Base-by-base conservation (phyloP, 768 basidiomycete species). In the Suillus subaureus region DNA sequence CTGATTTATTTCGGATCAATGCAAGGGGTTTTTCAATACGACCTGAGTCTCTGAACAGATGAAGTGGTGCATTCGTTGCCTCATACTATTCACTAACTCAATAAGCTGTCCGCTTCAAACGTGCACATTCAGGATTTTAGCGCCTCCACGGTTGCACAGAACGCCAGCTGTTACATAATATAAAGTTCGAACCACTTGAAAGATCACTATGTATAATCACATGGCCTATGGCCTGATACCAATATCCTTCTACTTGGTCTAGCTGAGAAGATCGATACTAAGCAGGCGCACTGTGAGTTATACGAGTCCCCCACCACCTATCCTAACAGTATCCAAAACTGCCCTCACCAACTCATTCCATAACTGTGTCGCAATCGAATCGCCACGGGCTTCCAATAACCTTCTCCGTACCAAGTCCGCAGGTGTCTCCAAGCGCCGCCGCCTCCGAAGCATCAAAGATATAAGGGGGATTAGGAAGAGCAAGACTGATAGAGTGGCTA, bases 301-400 rank as follows among this genome's bases (percentile, higher is more conserved):
- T 52, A 89, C 89, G 65, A 92, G 75, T 23, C 91, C 92, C 68
- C 89, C 85, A 23, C 90, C 91, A 1, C 87, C 91, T 91, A 93
- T 93, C 70, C 81, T 83, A 39, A 90, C 82, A 4, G 89, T 89
- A 77, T 93, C 91, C 56, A 77, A 74, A 18, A 93, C 79, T 6
- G 82, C 86, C 51, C 82, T 80, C 4, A 84, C 69, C 8, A 83
- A 70, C 70, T 86, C 86, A 23, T 75, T 74, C 86, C 89, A 89
- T 39, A 84, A 76, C 82, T 61, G 52, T 79, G 68, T 42, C 77
- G 80, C 15, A 66, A 75, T 39, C 75, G 82, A 70, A 67, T 70
- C 79, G 23, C 67, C 74, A 23, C 79, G 80, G n/a, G 75, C 78
- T 42, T 78, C 79, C 31, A 79, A 77, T 61, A 92, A 73, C 57